These are phyloP conservation scores for Arthroderma sp. DNA, from an alignment of 2,329 filamentous ascomycete genomes.

Conservation along the genomic window DNA sequence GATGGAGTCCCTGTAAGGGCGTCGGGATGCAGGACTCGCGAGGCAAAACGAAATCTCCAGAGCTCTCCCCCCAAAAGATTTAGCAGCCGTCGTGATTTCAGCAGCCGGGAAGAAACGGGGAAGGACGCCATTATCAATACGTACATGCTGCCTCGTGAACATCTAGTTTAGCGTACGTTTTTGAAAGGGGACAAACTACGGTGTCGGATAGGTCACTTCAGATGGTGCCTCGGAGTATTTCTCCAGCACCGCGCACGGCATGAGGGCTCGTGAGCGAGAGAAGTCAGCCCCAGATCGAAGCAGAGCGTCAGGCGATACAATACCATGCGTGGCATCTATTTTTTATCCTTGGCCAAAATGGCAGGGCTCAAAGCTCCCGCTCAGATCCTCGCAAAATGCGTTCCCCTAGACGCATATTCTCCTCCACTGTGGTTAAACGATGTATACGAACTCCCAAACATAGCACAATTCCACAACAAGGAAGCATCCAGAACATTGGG, in stretches of 20 bases:
- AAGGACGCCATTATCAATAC: neutral
- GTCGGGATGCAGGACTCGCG: neutral
- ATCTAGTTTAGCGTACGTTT: neutral
- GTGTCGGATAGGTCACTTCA: neutral
- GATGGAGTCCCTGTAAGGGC: neutral
- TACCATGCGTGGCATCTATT: neutral
- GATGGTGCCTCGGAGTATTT: constrained; percentile 2
- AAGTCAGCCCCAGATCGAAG: constrained; percentile 2
- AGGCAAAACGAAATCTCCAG: neutral
- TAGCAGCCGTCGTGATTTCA: neutral
- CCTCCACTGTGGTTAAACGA: neutral
- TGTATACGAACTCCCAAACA: neutral
- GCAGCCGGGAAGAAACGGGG: neutral
- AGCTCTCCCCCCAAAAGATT: neutral
- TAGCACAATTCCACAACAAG: neutral
- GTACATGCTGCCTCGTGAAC: neutral
- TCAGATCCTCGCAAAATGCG: neutral
- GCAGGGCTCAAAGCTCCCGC: neutral
- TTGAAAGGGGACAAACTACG: neutral
- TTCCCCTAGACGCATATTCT: neutral
- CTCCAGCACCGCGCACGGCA: neutral
- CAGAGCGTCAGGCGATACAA: neutral
- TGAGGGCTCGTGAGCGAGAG: constrained; percentile 1
- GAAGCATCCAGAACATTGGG: constrained; percentile 2
- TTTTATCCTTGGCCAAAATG: neutral